Evolutionary conservation across 2,329 filamentous ascomycete genomes (phyloP), one percentile per base, ranked within the genome.

Genomic region (Cryphonectria nitschkei): DNA sequence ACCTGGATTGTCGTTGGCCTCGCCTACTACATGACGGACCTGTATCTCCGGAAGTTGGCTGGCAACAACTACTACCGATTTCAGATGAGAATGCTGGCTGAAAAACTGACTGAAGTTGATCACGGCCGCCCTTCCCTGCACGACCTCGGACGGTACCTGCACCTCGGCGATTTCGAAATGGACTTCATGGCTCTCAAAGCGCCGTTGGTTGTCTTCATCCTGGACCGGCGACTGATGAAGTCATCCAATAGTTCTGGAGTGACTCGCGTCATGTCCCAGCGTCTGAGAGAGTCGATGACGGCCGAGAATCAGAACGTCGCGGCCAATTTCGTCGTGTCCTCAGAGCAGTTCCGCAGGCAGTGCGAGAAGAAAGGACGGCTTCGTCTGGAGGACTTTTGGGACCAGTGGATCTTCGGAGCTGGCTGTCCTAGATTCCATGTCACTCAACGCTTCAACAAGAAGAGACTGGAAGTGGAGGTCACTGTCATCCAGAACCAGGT

Each of bases 21-120:
- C 63, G 93, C 95, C 0, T 95, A 95, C 84, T 99, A 94, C 83
- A 97, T 99, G 87, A 94, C 95, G 1, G 95, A 98, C 76, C 87
- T 94, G 4, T 98, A 97, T 80, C 93, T 98, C 88, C 93, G 91
- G 79, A 91, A 90, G 74, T 85, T 99, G 2, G 97, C 94, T 77
- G 96, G 96, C 9, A 97, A 97, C 78, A 99, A 99, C 78, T 94
- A 97, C 76, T 96, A 97, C 79, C 88, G 94, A 14, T 98, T 94
- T 79, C 90, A 94, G 52, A 92, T 97, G 80, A 98, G 98, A 81
- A 85, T 89, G 52, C 88, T 93, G 80, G 90, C 94, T 0, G 95
- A 99, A 79, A 88, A 87, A 75, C 88, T 98, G 56, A 92, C 95
- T 64, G 90, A 95, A 70, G 81, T 93, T 71, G 96, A 99, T 78